phyloP scores from a whole-genome alignment of 2,329 filamentous ascomycete genomes.

The Colletotrichum paranaense region DNA sequence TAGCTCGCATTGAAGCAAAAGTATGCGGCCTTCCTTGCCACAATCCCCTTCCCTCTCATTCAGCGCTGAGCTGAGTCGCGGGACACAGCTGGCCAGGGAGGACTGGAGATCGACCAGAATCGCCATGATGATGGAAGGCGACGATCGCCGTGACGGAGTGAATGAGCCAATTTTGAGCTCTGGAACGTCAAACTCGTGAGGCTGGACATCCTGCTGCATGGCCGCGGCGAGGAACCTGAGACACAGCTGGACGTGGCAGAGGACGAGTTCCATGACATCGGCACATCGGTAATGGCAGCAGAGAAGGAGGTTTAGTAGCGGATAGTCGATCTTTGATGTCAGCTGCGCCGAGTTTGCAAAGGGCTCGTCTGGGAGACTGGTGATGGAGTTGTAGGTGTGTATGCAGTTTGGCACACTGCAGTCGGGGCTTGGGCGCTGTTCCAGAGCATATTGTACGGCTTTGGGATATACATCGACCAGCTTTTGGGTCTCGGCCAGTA shows the following conservation, averaged over 20 bases:
- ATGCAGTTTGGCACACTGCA: conserved; percentile 49
- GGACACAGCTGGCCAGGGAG: conserved; percentile 32
- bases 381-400: conserved; percentile 39
- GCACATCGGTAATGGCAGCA: conserved; percentile 50
- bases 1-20: conserved; percentile 43
- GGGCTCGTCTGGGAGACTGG: conserved; percentile 5
- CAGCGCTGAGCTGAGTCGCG: background rate
- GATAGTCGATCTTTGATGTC: conserved; percentile 43
- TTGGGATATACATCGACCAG: conserved; percentile 50
- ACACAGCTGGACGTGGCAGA: conserved; percentile 47
- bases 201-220: conserved; percentile 40
- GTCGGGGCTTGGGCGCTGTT: conserved; percentile 8
- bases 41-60: background rate
- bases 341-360: conserved; percentile 32
- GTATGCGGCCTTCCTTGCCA: conserved; percentile 37
- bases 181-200: conserved; percentile 50
- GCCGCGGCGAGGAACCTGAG: conserved; percentile 40
- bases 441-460: conserved; percentile 39
- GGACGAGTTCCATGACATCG: conserved; percentile 51
- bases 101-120: conserved; percentile 47
- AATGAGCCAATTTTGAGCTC: conserved; percentile 55
- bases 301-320: conserved; percentile 49
- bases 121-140: conserved; percentile 46
- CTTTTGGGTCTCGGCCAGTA: conserved; percentile 48
- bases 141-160: conserved; percentile 45